phyloP scores from a whole-genome alignment of 352 stramenopile species.

The Phytopythium ostracodes region DNA sequence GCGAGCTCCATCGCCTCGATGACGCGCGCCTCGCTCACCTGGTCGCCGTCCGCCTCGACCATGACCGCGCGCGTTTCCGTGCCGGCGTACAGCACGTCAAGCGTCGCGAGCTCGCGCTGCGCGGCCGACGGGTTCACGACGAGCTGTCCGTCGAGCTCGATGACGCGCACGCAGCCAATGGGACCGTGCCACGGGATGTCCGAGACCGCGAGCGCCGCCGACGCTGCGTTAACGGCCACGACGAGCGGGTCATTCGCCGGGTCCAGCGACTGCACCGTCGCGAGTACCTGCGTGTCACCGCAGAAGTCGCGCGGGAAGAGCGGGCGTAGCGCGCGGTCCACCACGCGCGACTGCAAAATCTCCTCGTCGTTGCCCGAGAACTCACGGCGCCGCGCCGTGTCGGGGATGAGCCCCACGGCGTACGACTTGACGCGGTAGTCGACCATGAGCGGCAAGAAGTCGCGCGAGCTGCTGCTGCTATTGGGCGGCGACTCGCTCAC shows the following conservation, averaged over 20 bases:
- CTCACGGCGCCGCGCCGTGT: slow-evolving; percentile 84
- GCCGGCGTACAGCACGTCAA: slow-evolving; percentile 85
- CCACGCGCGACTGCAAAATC: slow-evolving; percentile 94
- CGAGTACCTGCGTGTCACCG: slow-evolving; percentile 94
- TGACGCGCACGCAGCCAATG: slow-evolving; percentile 87
- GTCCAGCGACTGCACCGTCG: slow-evolving; percentile 87
- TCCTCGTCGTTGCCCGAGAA: slow-evolving; percentile 92
- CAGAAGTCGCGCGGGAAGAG: slow-evolving; percentile 93
- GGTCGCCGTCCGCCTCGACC: slow-evolving; percentile 84
- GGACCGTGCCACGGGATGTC: slow-evolving; percentile 89
- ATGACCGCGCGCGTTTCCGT: slow-evolving; percentile 77
- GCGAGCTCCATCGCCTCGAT: slow-evolving; percentile 75
- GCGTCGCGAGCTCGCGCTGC: slow-evolving; percentile 64
- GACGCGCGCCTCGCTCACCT: slow-evolving; percentile 72
- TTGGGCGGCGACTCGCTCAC: slow-evolving; percentile 46
- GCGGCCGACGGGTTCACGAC: slow-evolving; percentile 89
- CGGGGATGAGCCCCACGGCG: slow-evolving; percentile 84
- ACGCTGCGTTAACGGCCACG: slow-evolving; percentile 88
- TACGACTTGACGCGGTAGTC: slow-evolving; percentile 93
- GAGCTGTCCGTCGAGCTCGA: slow-evolving; percentile 78
- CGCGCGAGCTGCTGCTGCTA: slow-evolving; percentile 12
- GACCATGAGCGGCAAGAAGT: slow-evolving; percentile 92
- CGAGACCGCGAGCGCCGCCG: slow-evolving; percentile 77
- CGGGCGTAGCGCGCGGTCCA: slow-evolving; percentile 95
- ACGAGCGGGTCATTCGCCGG: slow-evolving; percentile 82